phyloP scores from a whole-genome alignment of 1,284 basidiomycete genomes.

The Fomitopsis betulina region DNA sequence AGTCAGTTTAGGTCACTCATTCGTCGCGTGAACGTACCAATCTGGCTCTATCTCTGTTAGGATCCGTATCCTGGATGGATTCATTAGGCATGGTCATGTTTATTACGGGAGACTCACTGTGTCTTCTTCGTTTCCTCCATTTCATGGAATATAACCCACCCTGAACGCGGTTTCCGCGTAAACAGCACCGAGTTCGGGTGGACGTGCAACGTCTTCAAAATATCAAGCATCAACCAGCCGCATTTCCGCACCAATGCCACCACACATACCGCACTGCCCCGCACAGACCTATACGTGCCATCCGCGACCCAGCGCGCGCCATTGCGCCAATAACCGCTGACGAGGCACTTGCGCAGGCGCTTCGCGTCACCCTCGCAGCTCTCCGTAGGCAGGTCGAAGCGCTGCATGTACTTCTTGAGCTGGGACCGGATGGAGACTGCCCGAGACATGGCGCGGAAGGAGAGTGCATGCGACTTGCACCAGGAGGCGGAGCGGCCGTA shows the following conservation, averaged over 20 bases:
- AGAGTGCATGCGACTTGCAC: slow-evolving; percentile 91
- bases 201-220: slow-evolving; percentile 71
- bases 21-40: slow-evolving; percentile 37
- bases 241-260: not conserved
- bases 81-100: not conserved
- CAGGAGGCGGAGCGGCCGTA: slow-evolving; percentile 83
- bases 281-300: slow-evolving; percentile 83
- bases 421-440: slow-evolving; percentile 91
- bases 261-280: slow-evolving; percentile 70
- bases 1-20: not conserved
- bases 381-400: slow-evolving; percentile 74
- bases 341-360: slow-evolving; percentile 78
- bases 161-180: slow-evolving; percentile 82
- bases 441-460: slow-evolving; percentile 88
- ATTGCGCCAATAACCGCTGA: slow-evolving; percentile 92
- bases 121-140: slow-evolving; percentile 94
- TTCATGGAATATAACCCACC: slow-evolving; percentile 95
- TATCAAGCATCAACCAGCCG: not conserved
- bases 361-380: slow-evolving; percentile 85
- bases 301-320: slow-evolving; percentile 87
- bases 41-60: slow-evolving; percentile 59
- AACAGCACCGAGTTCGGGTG: slow-evolving; percentile 96
- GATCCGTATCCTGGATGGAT: slow-evolving; percentile 40
- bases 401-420: slow-evolving; percentile 87
- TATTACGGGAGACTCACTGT: slow-evolving; percentile 45